A percentile compares a stretch with the other conserved stretches of the same genome.
phyloP scores from a whole-genome alignment of 1,139 yeast species.

The Magnusiomyces ingens region DNA sequence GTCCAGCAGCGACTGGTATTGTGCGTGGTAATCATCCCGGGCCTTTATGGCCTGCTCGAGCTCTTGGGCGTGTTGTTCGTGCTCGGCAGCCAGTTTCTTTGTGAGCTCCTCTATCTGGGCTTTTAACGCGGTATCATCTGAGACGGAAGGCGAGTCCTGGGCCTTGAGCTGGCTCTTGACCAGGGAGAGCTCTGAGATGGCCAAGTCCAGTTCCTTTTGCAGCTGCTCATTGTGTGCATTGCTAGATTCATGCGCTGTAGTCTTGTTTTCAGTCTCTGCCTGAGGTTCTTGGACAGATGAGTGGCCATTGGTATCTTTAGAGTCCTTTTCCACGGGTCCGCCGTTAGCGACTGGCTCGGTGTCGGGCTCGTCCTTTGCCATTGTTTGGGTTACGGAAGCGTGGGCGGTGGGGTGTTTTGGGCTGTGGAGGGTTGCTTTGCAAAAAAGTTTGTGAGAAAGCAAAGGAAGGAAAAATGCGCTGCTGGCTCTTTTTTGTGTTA shows the following conservation, averaged over 20 bases:
- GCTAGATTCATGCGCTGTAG: background rate
- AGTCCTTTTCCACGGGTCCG: background rate
- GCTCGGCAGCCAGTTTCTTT: too few relatives aligned
- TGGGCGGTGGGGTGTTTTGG: too few relatives aligned
- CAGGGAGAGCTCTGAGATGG: background rate
- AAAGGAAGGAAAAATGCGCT: too few relatives aligned
- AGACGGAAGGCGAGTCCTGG: background rate
- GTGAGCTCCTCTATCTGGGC: too few relatives aligned
- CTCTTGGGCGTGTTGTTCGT: constrained; percentile 1
- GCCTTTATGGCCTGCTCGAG: constrained; percentile 6
- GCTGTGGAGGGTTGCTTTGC: too few relatives aligned
- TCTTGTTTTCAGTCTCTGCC: background rate
- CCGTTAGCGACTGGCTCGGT: background rate
- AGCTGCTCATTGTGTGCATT: constrained; percentile 5
- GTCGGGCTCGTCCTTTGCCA: too few relatives aligned
- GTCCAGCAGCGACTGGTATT: constrained; percentile 68
- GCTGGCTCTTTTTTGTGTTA: too few relatives aligned
- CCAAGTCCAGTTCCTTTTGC: constrained; percentile 1
- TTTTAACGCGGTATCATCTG: background rate
- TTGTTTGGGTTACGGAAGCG: too few relatives aligned
- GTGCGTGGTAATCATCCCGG: constrained; percentile 59
- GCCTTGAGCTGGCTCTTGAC: background rate
- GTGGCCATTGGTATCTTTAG: background rate
- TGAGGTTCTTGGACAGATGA: background rate
- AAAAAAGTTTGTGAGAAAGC: too few relatives aligned